Base-by-base conservation (phyloP, 2,329 filamentous ascomycete species). In the Epichloe festucae region DNA sequence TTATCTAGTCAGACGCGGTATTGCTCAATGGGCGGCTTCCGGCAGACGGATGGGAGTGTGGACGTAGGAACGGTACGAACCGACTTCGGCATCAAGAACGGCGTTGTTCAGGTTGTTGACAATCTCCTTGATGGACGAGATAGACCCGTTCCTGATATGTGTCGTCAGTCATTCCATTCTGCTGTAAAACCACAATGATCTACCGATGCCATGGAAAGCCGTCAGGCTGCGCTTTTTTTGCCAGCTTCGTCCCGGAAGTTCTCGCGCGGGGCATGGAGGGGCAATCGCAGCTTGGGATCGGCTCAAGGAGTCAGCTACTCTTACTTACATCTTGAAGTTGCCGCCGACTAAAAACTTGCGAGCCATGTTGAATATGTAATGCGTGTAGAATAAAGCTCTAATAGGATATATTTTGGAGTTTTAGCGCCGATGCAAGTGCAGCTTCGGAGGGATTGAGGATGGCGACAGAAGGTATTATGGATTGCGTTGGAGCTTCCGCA, bases 311-410 rank as follows among this genome's bases (percentile, higher is more conserved):
- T n/a, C n/a, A 17, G 36, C 41, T 34, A 21, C 27, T 15, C 77
- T 54, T 50, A 57, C 79, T 68, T 75, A 95, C 90, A 97, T 97
- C 81, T 98, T 97, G 78, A 97, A 97, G 85, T 98, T 98, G 69
- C 90, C 90, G 72, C 90, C 90, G 71, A 95, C 87, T 72, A 95
- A 95, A 79, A 95, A 95, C 78, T 89, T 86, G 78, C 89, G 89
- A 80, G 84, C 79, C 89, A 95, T 95, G 65, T 35, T 46, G 43
- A 35, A 23, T 4, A 19, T 51, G 15, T 51, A 14, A 5, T 51
- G n/a, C 4, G 14, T 34, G 15, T 31, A 34, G 10, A 21, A 11
- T 21, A 15, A n/a, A n/a, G 42, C 5, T 45, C 19, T 36, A 23
- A 35, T 41, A 40, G 15, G 15, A 5, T 7, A 19, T 11, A 50